A percentile compares a stretch with the other conserved stretches of the same genome.
These are phyloP conservation scores for Fraxinus anomala DNA, from an alignment of 257 asterid genomes.

Conservation along the genomic window DNA sequence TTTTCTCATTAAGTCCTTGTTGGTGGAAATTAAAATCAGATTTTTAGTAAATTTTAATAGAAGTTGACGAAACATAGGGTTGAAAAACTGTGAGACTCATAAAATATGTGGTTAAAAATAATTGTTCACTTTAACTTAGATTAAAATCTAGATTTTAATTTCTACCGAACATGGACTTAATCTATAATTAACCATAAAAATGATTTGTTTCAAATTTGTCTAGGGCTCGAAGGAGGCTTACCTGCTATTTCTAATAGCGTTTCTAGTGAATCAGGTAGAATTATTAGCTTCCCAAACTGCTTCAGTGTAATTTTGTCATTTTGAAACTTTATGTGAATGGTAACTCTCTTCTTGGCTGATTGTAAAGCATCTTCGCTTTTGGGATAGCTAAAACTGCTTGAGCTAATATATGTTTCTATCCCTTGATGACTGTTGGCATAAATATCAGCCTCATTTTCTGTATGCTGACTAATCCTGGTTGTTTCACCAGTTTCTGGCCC, in stretches of 20 bases:
- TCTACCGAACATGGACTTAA: background rate
- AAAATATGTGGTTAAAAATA: too few species aligned
- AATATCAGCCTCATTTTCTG: slow-evolving; percentile 21
- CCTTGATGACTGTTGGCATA: slow-evolving; percentile 24
- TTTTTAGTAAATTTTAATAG: too few species aligned
- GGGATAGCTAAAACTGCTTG: slow-evolving; percentile 34
- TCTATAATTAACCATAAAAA: background rate
- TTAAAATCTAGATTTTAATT: too few species aligned
- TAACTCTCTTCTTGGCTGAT: slow-evolving; percentile 62
- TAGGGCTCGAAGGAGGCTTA: slow-evolving; percentile 28
- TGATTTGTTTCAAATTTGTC: background rate
- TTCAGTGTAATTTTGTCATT: slow-evolving; percentile 30
- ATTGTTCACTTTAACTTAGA: too few species aligned
- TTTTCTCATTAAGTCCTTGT: background rate
- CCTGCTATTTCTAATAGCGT: slow-evolving; percentile 72
- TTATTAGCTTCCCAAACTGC: slow-evolving; percentile 50
- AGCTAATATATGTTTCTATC: slow-evolving; percentile 31
- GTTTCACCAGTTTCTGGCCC: background rate
- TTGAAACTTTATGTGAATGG: slow-evolving; percentile 57
- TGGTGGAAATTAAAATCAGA: too few species aligned
- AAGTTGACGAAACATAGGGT: too few species aligned
- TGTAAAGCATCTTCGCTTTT: slow-evolving; percentile 28
- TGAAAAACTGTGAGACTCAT: too few species aligned
- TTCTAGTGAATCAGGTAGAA: slow-evolving; percentile 67
- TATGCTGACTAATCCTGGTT: background rate